Base-by-base conservation (phyloP, 228 moss, liverwort and hornwort genomes). In the Sphagnum fallax region DNA sequence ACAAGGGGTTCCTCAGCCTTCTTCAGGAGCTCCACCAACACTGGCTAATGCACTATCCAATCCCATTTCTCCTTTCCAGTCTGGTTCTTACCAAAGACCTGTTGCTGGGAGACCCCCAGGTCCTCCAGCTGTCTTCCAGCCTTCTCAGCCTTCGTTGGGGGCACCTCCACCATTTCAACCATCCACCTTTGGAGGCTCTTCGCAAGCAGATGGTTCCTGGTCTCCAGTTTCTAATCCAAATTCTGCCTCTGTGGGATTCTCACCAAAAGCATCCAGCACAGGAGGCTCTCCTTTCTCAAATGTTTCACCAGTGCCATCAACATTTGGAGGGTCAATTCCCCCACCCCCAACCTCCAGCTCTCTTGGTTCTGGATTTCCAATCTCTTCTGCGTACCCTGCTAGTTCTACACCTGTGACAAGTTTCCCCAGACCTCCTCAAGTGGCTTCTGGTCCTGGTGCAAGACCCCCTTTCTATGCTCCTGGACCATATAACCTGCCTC, bases 81-180 rank as follows among this genome's bases (percentile, higher is more conserved):
- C 73, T 53, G 79, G 73, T 66, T 70, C 73, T n/a, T 75, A 70
- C 65, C 86, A 72, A 50, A 76, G 76, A 4, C 80, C 90, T 4
- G 85, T 80, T 75, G 78, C 62, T 0, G 60, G 62, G 47, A 73
- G 82, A 65, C 78, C 80, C 32, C 70, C 70, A 59, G 80, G 70
- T 53, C 78, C 89, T 11, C 80, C 91, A 4, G 67, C 75, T 16
- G 68, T 83, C 13, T 90, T 87, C 68, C 79, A 88, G 51, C 82
- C 92, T 49, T 81, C 80, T 18, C 88, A 85, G 50, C 69, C 70
- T 63, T 76, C 83, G 48, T 53, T 70, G 48, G 76, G 78, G 62
- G 84, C 82, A 72, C 84, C 80, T 52, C 83, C 85, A 73, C 60
- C 78, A 57, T 74, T 69, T 49, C 75, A 66, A 66, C 49, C 72